Evolutionary conservation across 208 protist species (phyloP).

Genomic region (Porcisia hertigi): DNA sequence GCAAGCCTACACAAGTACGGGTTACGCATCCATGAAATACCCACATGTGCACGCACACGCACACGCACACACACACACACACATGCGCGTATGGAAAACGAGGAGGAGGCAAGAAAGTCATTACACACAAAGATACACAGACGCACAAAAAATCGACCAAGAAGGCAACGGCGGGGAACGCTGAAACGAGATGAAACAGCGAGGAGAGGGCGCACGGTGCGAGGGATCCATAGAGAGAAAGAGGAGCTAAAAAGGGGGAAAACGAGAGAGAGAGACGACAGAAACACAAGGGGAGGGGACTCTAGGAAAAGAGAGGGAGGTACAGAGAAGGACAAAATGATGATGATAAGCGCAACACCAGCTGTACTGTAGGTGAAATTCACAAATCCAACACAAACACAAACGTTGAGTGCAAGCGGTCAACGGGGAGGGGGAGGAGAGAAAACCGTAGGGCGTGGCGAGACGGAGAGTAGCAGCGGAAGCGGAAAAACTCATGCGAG

Average conservation of each 20-base stretch:
- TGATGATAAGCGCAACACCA: neutral
- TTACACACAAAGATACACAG: slow-evolving; percentile 10
- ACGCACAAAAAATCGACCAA: neutral
- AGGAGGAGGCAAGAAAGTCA: slow-evolving; percentile 6
- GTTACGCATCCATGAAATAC: slow-evolving; percentile 2
- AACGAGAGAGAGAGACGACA: neutral
- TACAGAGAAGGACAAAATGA: neutral
- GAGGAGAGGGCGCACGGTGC: neutral
- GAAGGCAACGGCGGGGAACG: neutral
- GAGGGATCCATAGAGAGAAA: too few relatives aligned
- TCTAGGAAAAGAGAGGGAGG: neutral
- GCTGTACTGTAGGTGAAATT: neutral
- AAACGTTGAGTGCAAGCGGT: neutral
- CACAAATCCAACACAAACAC: neutral
- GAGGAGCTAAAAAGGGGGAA: neutral
- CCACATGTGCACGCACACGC: neutral
- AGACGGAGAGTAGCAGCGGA: neutral
- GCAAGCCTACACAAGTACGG: neutral
- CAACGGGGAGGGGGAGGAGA: neutral
- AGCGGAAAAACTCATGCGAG: neutral
- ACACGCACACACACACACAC: neutral
- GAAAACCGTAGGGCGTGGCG: neutral
- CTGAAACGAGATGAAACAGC: neutral
- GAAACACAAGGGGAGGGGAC: neutral
- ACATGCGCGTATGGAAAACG: slow-evolving; percentile 1